phyloP scores from a whole-genome alignment of 2,329 filamentous ascomycete species.

The Alternaria atra region DNA sequence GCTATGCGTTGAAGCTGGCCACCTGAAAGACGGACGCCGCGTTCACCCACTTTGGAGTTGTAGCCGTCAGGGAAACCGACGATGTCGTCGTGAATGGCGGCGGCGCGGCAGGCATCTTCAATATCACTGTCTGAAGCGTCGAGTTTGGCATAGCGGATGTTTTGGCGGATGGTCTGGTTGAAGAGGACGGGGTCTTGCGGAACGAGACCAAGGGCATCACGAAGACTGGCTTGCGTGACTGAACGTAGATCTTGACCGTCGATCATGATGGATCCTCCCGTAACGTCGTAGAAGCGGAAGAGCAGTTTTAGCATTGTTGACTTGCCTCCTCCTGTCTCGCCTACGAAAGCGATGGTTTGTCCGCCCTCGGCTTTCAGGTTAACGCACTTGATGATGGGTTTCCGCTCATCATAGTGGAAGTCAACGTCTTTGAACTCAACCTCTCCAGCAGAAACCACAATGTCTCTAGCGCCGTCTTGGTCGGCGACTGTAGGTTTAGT shows the following conservation, averaged over 20 bases:
- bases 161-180: constrained; percentile 70
- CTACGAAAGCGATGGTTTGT: constrained; percentile 68
- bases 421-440: constrained; percentile 65
- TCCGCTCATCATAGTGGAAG: constrained; percentile 65
- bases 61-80: constrained; percentile 61
- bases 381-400: constrained; percentile 61
- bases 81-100: constrained; percentile 72
- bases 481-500: constrained; percentile 66
- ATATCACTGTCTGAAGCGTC: constrained; percentile 69
- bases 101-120: constrained; percentile 67
- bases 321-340: constrained; percentile 70
- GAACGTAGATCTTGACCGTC: constrained; percentile 69
- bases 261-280: constrained; percentile 63
- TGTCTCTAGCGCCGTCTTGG: constrained; percentile 40
- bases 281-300: constrained; percentile 68
- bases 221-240: constrained; percentile 66
- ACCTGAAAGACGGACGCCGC: constrained; percentile 63
- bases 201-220: constrained; percentile 68
- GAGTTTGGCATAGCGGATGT: constrained; percentile 69
- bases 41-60: constrained; percentile 52
- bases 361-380: constrained; percentile 61
- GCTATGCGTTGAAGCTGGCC: constrained; percentile 73
- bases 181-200: constrained; percentile 72
- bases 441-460: constrained; percentile 58
- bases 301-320: constrained; percentile 70